A percentile compares a stretch with the other conserved stretches of the same genome.
phyloP scores from a whole-genome alignment of 2,329 filamentous ascomycete genomes.

The Didymella arachidicola region DNA sequence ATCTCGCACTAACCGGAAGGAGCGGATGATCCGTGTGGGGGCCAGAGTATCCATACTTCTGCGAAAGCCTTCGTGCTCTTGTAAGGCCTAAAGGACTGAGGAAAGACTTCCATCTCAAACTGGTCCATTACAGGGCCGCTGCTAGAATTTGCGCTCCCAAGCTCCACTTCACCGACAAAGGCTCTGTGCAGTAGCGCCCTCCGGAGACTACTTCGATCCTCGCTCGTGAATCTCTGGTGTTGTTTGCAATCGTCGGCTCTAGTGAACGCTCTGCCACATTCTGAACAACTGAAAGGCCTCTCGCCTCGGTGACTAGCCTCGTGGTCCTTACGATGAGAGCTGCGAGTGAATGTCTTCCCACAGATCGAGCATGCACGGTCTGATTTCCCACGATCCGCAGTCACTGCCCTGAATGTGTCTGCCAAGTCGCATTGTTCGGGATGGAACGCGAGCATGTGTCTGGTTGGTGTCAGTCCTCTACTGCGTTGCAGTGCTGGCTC shows the following conservation, averaged over 20 bases:
- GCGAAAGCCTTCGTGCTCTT: too few relatives aligned
- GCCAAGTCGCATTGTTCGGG: conserved; percentile 37
- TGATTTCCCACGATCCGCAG: conserved; percentile 24
- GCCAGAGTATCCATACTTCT: background rate
- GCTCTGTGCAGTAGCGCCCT: too few relatives aligned
- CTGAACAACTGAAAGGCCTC: conserved; percentile 28
- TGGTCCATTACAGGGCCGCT: too few relatives aligned
- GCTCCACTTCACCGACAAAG: too few relatives aligned
- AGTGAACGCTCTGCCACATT: conserved; percentile 42
- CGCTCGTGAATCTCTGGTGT: conserved; percentile 37
- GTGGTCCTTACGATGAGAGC: conserved; percentile 48
- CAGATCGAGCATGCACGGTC: conserved; percentile 49
- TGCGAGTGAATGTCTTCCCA: conserved; percentile 51
- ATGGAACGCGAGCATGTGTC: conserved; percentile 35
- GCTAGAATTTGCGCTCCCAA: too few relatives aligned
- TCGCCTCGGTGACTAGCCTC: conserved; percentile 49
- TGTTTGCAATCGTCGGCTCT: conserved; percentile 33
- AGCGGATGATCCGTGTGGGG: conserved; percentile 11
- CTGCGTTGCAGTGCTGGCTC: too few relatives aligned
- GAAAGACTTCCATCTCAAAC: too few relatives aligned
- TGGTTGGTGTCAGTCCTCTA: conserved; percentile 4
- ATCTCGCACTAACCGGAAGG: conserved; percentile 14
- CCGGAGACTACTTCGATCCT: background rate
- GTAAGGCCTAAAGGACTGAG: too few relatives aligned
- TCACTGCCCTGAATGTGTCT: conserved; percentile 25